Base-by-base conservation (phyloP, 306 rosid species). In the Quercus rubra region DNA sequence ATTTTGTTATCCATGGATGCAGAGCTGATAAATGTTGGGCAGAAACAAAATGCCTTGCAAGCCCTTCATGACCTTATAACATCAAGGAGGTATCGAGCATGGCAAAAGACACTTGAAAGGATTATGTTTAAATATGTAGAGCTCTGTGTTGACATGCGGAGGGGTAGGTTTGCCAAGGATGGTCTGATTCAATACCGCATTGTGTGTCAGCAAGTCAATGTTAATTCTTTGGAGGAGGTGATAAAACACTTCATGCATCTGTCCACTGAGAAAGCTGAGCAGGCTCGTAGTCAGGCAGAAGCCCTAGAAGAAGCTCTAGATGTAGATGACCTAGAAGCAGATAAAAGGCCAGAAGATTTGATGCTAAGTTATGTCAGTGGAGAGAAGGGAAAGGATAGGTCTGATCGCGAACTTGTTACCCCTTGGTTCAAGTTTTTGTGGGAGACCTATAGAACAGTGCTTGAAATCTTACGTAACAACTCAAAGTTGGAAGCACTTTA, bases 401-500 rank as follows among this genome's bases (percentile, higher is more conserved):
- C 99, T 56, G 99, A 96, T 59, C 85, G 98, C 33, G 99, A 96
- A 82, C 87, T 91, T 74, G 99, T 96, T 17, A 96, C 99, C 15
- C 99, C 98, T 3, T 96, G 99, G 99, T 96, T 96, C 83, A 96
- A 96, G 72, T 96, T 96, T 80, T 85, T 96, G 0, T 96, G 99
- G 99, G 99, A 96, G 84, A 96, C 99, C 11, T 96, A 96, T 74
- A 80, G 99, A 79, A 96, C 99, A 0, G 98, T 96, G 87, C 99
- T 96, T n/a, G 99, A 96, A 63, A 93, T 96, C 66, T 64, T 96
- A 27, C 83, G 99, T 30, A 96, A 96, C 86, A 96, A 96, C 85
- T 96, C 98, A 2, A 96, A 96, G 79, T 70, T 96, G 87, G 99
- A 96, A 85, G 91, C 97, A 20, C 87, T 96, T 21, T 96, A 96